Evolutionary conservation across 495 filamentous ascomycete genomes (phyloP), one percentile per base, ranked within the genome.

Genomic region (Aspergillus sclerotioniger): DNA sequence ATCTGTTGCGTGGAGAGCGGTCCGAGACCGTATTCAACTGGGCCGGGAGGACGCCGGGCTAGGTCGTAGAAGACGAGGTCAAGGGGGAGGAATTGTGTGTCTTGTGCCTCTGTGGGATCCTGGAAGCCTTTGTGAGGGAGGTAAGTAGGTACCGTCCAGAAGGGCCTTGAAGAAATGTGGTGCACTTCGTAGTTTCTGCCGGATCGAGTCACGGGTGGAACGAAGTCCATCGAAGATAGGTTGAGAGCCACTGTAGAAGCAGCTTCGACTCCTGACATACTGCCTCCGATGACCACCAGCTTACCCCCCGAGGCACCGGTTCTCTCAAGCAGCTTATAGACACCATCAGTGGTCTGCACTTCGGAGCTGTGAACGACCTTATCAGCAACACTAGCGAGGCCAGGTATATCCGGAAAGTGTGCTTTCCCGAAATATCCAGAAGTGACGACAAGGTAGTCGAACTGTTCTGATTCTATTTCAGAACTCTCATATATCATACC

Each of bases 211-310:
- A 66, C 71, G 16, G 68, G 54, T 1, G 65, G 67, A 1, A 82
- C 3, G 21, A 50, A 77, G 0, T 62, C 63, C 0, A 76, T 72
- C 19, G 85, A 84, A 0, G 89, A 90, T 3, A 91, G 68, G 50
- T 89, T 83, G 16, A 86, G 76, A 13, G 90, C 90, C 33, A 92
- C 77, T 4, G 84, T 82, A 19, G 86, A 84, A 7, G 89, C 89
- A 41, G 86, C 83, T 73, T 96, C 91, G 8, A 85, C 81, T 0
- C 90, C 90, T 16, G 89, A 93, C 81, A 95, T 91, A 55, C 89
- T 88, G 2, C 91, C 91, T 4, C 91, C 91, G 8, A 93, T 79
- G 13, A 96, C 80, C 3, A 92, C 79, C 49, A 95, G 82, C 62
- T 87, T 89, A n/a, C 82, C 78, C 0, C 69, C 69, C 15, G 61